These are phyloP conservation scores for Beta macrorhiza DNA, from an alignment of 179 eudicot genomes.

Conservation along the genomic window DNA sequence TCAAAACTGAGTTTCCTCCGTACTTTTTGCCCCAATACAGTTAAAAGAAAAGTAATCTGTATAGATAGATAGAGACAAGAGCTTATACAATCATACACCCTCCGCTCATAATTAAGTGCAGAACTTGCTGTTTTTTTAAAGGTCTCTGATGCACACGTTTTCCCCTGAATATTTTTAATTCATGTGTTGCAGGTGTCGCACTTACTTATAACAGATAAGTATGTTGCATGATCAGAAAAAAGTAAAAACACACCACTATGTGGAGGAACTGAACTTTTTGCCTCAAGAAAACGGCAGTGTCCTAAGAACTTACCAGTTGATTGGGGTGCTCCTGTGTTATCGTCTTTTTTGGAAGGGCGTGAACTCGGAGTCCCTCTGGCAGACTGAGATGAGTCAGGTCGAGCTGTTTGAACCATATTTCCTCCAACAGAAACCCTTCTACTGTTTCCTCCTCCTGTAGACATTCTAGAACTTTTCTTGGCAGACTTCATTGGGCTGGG, in stretches of 20 bases:
- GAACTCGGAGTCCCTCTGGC: conserved; percentile 56
- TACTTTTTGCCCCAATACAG: too few relatives aligned
- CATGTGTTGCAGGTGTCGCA: not conserved
- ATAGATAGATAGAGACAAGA: too few relatives aligned
- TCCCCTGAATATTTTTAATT: too few relatives aligned
- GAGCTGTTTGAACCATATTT: conserved; percentile 54
- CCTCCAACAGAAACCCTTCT: conserved; percentile 72
- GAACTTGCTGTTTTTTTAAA: too few relatives aligned
- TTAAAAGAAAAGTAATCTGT: too few relatives aligned
- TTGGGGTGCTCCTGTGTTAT: conserved; percentile 39
- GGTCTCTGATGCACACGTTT: too few relatives aligned
- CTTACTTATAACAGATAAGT: not conserved
- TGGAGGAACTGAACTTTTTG: not conserved
- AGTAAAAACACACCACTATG: not conserved
- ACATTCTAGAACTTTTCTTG: conserved; percentile 60
- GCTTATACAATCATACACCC: too few relatives aligned
- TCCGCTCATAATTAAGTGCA: too few relatives aligned
- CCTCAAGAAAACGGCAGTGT: conserved; percentile 1
- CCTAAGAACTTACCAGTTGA: conserved; percentile 52
- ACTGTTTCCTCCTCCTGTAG: conserved; percentile 57
- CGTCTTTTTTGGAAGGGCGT: conserved; percentile 58
- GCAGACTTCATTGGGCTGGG: conserved; percentile 80
- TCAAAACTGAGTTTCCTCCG: too few relatives aligned
- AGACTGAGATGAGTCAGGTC: conserved; percentile 46
- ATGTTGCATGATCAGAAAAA: not conserved